Conservation (phyloP, 2,329 filamentous ascomycete species). For the Fusarium tjaetaba region DNA sequence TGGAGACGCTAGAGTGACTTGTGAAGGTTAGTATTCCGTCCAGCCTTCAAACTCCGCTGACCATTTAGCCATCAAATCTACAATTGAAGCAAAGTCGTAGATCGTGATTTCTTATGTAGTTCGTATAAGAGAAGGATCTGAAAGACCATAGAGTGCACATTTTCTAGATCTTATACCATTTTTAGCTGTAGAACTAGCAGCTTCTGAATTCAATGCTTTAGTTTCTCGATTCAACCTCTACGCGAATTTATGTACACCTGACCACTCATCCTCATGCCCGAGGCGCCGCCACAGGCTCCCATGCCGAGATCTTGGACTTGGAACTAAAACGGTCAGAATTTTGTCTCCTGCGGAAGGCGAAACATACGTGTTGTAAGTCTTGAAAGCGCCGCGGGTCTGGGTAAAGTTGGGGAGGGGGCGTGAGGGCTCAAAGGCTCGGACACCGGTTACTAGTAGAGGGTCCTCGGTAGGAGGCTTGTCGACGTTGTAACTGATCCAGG, state of each 20-base stretch:
- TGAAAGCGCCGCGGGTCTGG: slow-evolving; percentile 80
- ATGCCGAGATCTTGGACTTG: slow-evolving; percentile 64
- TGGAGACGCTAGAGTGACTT: slow-evolving; percentile 86
- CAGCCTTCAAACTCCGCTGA: slow-evolving; percentile 31
- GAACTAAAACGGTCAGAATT: slow-evolving; percentile 50
- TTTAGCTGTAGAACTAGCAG: slow-evolving; percentile 15
- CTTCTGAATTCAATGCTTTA: slow-evolving; percentile 29
- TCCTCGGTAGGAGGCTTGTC: slow-evolving; percentile 87
- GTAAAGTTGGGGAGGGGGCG: slow-evolving; percentile 80
- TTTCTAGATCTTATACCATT: slow-evolving; percentile 35
- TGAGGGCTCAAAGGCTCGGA: slow-evolving; percentile 79
- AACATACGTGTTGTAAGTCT: slow-evolving; percentile 95
- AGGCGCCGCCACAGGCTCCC: slow-evolving; percentile 59
- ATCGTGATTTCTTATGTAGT: slow-evolving; percentile 23
- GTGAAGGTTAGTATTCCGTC: slow-evolving; percentile 71
- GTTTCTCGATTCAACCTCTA: slow-evolving; percentile 33
- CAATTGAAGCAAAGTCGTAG: slow-evolving; percentile 50
- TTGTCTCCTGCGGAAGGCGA: accelerated
- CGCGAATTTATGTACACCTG: slow-evolving; percentile 43
- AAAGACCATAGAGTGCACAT: slow-evolving; percentile 36
- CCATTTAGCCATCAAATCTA: slow-evolving; percentile 53
- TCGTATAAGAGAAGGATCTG: slow-evolving; percentile 14
- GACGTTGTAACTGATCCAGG: slow-evolving; percentile 94
- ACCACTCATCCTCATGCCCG: slow-evolving; percentile 43
- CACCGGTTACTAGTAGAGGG: slow-evolving; percentile 71